These are phyloP conservation scores for Narthecium ossifragum DNA, from an alignment of 106 monocot species.

Conservation along the genomic window DNA sequence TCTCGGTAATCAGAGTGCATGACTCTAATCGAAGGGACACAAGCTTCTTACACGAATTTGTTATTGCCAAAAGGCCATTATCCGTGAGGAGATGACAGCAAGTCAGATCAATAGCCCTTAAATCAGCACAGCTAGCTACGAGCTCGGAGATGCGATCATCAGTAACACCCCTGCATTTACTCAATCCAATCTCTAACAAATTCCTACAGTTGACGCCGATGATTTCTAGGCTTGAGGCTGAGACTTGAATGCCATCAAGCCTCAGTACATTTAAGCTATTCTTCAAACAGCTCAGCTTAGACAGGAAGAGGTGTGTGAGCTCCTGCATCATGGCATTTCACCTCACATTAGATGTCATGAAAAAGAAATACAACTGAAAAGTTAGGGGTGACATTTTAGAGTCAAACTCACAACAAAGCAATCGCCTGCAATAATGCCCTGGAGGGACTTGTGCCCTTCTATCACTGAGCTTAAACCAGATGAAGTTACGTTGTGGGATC, in stretches of 20 bases:
- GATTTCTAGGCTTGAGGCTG: conserved; percentile 29
- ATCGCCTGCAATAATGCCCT: conserved; percentile 51
- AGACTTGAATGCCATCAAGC: conserved; percentile 61
- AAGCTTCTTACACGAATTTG: conserved; percentile 40
- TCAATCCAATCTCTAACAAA: conserved; percentile 68
- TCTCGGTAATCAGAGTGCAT: conserved; percentile 56
- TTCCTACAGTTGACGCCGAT: conserved; percentile 53
- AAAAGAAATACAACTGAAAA: neutral
- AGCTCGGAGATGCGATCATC: conserved; percentile 65
- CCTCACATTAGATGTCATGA: neutral
- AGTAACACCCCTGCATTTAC: conserved; percentile 70
- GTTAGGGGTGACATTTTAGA: neutral
- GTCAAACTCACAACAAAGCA: conserved; percentile 46
- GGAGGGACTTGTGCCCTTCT: conserved; percentile 52
- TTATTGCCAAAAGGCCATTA: conserved; percentile 38
- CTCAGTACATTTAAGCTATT: conserved; percentile 34
- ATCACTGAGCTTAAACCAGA: conserved; percentile 51
- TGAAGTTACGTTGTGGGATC: conserved; percentile 60
- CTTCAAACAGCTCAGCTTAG: conserved; percentile 32
- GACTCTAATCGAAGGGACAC: conserved; percentile 59
- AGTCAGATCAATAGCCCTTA: conserved; percentile 65
- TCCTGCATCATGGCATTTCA: conserved; percentile 33
- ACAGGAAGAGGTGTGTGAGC: conserved; percentile 32
- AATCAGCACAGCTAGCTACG: conserved; percentile 27
- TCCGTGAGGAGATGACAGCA: conserved; percentile 75